phyloP scores from a whole-genome alignment of 139 green algal genomes.

The Gonium pectorale region DNA sequence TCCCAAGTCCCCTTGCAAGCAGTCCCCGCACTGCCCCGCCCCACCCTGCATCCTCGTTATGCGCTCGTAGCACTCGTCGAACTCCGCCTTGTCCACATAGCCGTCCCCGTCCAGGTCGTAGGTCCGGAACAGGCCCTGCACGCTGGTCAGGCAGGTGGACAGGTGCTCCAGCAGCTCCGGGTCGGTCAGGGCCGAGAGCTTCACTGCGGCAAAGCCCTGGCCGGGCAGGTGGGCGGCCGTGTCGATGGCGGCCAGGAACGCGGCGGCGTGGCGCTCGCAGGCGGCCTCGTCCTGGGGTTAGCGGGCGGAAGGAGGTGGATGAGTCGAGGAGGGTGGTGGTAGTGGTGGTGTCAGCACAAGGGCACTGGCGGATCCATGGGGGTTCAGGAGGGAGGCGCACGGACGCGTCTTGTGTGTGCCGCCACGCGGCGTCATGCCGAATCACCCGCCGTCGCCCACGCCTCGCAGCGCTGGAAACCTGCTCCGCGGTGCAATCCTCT shows the following conservation, averaged over 20 bases:
- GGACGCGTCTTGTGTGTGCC: no score
- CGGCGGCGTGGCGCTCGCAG: slow-evolving; percentile 10
- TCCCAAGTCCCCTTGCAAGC: no score
- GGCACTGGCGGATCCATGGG: no score
- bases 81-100: background rate
- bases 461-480: no score
- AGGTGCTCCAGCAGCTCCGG: slow-evolving; percentile 74
- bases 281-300: background rate
- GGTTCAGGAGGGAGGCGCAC: no score
- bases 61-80: background rate
- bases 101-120: slow-evolving; percentile 36
- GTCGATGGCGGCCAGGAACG: slow-evolving; percentile 74
- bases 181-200: slow-evolving; percentile 89
- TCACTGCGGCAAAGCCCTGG: slow-evolving; percentile 89
- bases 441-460: no score
- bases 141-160: background rate
- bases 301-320: no score
- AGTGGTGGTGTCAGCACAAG: no score
- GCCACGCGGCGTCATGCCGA: no score
- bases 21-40: no score
- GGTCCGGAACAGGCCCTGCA: background rate
- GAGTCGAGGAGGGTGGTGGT: background rate
- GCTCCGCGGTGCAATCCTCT: no score
- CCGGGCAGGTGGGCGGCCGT: slow-evolving; percentile 68
- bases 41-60: background rate